Conservation (phyloP, 352 stramenopile genomes). For the Phytopythium oedochilum region DNA sequence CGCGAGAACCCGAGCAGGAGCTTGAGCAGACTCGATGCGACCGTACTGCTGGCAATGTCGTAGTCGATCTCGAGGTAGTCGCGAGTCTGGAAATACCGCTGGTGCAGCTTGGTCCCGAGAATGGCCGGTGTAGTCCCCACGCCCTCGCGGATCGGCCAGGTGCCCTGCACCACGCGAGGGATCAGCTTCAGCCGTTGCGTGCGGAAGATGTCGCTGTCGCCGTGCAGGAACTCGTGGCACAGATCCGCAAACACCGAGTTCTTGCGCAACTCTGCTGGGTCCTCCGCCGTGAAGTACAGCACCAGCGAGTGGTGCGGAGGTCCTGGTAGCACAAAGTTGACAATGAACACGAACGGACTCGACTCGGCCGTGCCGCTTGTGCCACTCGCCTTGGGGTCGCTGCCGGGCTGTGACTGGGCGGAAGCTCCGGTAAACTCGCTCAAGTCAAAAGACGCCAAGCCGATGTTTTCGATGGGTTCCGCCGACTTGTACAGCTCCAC, state of each 20-base stretch:
- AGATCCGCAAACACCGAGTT: slow-evolving; percentile 71
- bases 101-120: slow-evolving; percentile 86
- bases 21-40: slow-evolving; percentile 65
- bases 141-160: slow-evolving; percentile 84
- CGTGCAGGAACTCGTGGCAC: slow-evolving; percentile 58
- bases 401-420: slow-evolving; percentile 3
- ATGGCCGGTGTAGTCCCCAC: slow-evolving; percentile 89
- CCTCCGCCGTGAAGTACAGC: slow-evolving; percentile 74
- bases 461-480: slow-evolving; percentile 56
- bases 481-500: slow-evolving; percentile 61
- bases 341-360: slow-evolving; percentile 57
- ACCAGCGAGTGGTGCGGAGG: slow-evolving; percentile 64
- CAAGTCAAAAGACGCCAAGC: slow-evolving; percentile 59
- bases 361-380: slow-evolving; percentile 15
- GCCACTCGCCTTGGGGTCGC: background rate
- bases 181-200: slow-evolving; percentile 89
- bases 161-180: slow-evolving; percentile 84
- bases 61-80: slow-evolving; percentile 78
- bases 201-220: slow-evolving; percentile 57
- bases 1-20: slow-evolving; percentile 61
- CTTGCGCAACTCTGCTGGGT: slow-evolving; percentile 48
- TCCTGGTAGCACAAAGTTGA: slow-evolving; percentile 81
- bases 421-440: slow-evolving; percentile 17
- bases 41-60: slow-evolving; percentile 71
- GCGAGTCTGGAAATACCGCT: slow-evolving; percentile 65